These are phyloP conservation scores for Vachellia collinsii DNA, from an alignment of 306 rosid genomes.

Conservation along the genomic window DNA sequence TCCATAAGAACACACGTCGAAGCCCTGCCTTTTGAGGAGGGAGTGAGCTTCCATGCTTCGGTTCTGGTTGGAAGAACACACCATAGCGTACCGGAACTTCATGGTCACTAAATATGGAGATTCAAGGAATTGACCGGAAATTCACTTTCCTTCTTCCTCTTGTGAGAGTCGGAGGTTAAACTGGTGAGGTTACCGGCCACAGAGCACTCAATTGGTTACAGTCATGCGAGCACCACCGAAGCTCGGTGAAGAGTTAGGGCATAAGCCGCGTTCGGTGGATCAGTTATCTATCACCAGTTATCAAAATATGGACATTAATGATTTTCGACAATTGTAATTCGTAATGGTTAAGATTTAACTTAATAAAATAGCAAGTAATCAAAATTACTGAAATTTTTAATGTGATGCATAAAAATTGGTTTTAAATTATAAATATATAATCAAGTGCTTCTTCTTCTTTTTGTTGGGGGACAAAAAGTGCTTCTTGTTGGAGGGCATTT, in stretches of 20 bases:
- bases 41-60: constrained; percentile 98
- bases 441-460: too few species aligned
- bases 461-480: too few species aligned
- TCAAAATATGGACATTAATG: too few species aligned
- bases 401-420: too few species aligned
- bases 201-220: neutral
- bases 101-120: constrained; percentile 25
- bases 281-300: neutral
- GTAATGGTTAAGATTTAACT: too few species aligned
- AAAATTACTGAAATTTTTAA: too few species aligned
- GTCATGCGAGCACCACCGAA: neutral
- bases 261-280: neutral
- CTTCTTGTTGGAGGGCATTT: too few species aligned
- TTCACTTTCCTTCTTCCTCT: neutral
- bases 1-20: constrained; percentile 86
- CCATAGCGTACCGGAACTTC: constrained; percentile 84
- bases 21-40: constrained; percentile 77
- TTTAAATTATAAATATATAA: too few species aligned
- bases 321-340: too few species aligned
- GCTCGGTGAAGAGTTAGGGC: neutral
- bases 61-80: constrained; percentile 93
- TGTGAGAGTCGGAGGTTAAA: neutral
- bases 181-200: neutral
- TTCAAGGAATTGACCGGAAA: neutral
- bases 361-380: too few species aligned